Conservation (phyloP, 352 stramenopile species). For the Phytophthora podocarpi region DNA sequence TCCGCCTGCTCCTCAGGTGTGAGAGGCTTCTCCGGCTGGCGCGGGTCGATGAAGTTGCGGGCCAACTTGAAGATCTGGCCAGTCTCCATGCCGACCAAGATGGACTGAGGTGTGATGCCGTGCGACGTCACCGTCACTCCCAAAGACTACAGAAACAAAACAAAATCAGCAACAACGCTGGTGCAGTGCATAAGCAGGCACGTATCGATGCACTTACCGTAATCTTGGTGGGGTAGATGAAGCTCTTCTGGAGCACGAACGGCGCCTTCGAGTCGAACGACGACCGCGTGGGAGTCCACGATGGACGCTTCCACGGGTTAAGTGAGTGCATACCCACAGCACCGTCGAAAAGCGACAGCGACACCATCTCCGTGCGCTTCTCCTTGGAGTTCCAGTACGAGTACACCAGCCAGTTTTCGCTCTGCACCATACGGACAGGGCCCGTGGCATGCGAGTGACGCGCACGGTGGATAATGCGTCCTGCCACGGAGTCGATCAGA, state of each 20-base stretch:
- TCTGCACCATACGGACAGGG: constrained; percentile 79
- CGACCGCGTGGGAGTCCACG: constrained; percentile 89
- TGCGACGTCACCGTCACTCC: constrained; percentile 92
- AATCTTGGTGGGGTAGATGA: constrained; percentile 92
- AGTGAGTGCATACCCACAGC: constrained; percentile 95
- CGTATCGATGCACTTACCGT: constrained; percentile 37
- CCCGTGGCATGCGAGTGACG: constrained; percentile 82
- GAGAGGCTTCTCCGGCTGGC: constrained; percentile 91
- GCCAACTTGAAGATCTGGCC: constrained; percentile 94
- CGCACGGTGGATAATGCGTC: constrained; percentile 92
- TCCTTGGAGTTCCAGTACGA: constrained; percentile 95
- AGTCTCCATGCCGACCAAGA: constrained; percentile 93
- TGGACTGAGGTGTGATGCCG: constrained; percentile 95
- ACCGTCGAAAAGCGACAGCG: constrained; percentile 94
- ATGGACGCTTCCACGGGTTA: constrained; percentile 93
- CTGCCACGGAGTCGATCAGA: constrained; percentile 95
- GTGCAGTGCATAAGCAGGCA: not conserved
- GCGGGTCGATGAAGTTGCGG: constrained; percentile 93
- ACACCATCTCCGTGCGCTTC: constrained; percentile 84
- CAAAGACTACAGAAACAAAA: constrained; percentile 57
- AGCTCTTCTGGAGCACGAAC: constrained; percentile 96
- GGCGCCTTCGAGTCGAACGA: constrained; percentile 90
- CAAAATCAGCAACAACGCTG: constrained; percentile 6
- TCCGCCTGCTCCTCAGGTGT: constrained; percentile 86
- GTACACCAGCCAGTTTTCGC: constrained; percentile 98